Evolutionary conservation across 257 asterid genomes (phyloP), one percentile per base, ranked within the genome.

Genomic region (Nicotiana sylvestris): DNA sequence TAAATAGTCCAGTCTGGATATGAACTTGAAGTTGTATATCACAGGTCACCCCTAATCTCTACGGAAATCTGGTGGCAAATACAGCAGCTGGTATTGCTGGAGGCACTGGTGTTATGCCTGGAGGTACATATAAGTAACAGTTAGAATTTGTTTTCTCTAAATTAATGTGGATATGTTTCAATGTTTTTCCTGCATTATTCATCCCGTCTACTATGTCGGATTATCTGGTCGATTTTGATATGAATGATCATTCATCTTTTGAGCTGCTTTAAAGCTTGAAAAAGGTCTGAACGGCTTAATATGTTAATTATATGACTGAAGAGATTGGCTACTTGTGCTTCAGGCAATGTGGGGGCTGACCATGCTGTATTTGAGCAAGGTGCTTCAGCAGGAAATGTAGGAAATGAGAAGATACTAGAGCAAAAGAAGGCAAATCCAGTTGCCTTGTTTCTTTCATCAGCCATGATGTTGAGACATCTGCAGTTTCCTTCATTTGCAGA

Each of bases 71-170:
- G 83, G 92, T 96, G 39, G 88, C 98, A 80, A 95, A 96, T 87
- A 92, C 90, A 56, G 98, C 98, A 49, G 99, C 99, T 78, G 99
- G 99, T 90, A 94, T 96, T 87, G 98, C 98, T 55, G 99, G 99
- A 78, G 99, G 99, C 67, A 93, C 98, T 30, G 99, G 99, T 76
- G 94, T 96, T 89, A 96, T 95, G 98, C 99, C 96, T 81, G 97
- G 98, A 70, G 97, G 97, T 94, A 88, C 51, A 81, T 77, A 81
- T 64, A 46, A 68, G 83, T 69, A 83, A n/a, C 84, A 32, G 62
- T 76, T 1, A 18, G 76, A 61, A 68, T n/a, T 12, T 21, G 61
- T 46, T 72, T 37, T 43, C 33, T 46, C 61, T 12, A 21, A 46
- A 72, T 25, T 46, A 16, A 46, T 25, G 9, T 46, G 61, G 61